A percentile compares a stretch with the other conserved stretches of the same genome.
Evolutionary conservation across 306 rosid species (phyloP).

Genomic region (Hippophae rhamnoides): DNA sequence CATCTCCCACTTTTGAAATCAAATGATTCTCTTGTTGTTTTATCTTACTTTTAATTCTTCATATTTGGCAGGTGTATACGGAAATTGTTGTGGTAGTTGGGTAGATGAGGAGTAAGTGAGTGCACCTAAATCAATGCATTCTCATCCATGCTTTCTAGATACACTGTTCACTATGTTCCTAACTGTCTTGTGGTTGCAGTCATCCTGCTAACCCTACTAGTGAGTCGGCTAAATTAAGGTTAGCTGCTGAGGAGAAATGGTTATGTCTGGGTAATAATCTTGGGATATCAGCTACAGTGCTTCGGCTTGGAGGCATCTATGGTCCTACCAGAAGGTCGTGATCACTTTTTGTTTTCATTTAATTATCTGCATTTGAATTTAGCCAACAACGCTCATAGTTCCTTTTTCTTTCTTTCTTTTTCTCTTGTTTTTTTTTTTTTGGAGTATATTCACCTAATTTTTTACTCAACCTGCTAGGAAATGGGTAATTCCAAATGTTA

Average conservation of each 20-base stretch:
- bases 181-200: conserved; percentile 38
- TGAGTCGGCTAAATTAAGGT: conserved; percentile 48
- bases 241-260: conserved; percentile 78
- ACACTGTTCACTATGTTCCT: conserved; percentile 15
- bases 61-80: conserved; percentile 64
- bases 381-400: background rate
- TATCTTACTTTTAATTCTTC: conserved; percentile 11
- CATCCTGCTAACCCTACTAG: conserved; percentile 46
- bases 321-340: conserved; percentile 93
- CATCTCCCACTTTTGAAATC: conserved; percentile 2
- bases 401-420: conserved; percentile 8
- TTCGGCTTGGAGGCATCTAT: conserved; percentile 93
- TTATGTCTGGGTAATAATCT: conserved; percentile 41
- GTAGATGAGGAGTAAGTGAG: conserved; percentile 86
- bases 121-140: conserved; percentile 19
- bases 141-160: conserved; percentile 19
- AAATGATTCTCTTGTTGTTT: background rate
- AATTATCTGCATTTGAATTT: background rate
- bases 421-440: background rate
- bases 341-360: background rate
- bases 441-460: background rate
- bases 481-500: conserved; percentile 7
- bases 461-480: conserved; percentile 8
- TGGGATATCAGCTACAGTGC: conserved; percentile 38
- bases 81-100: conserved; percentile 60